phyloP scores from a whole-genome alignment of 192 early-diverging fungal genomes.

The Coemansia sp. region DNA sequence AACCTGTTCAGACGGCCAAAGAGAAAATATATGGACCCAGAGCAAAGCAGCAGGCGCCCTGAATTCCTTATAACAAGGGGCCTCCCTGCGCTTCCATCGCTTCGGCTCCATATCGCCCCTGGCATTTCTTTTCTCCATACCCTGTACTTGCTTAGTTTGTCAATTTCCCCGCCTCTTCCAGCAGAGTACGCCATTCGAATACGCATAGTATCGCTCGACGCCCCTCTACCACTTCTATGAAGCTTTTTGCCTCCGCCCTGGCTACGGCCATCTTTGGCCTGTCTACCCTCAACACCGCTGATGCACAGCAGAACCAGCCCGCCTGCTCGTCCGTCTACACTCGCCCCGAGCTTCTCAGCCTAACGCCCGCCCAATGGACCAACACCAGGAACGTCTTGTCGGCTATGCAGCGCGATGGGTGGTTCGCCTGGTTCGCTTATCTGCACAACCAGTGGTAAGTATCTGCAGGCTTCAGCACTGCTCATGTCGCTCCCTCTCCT shows the following conservation, averaged over 20 bases:
- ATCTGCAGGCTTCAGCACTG: neutral
- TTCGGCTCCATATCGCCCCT: neutral
- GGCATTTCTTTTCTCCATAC: neutral
- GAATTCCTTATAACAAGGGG: neutral
- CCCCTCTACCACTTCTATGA: slow-evolving; percentile 17
- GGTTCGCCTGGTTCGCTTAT: slow-evolving; percentile 49
- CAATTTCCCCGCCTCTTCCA: neutral
- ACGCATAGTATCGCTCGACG: slow-evolving; percentile 5
- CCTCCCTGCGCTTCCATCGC: neutral
- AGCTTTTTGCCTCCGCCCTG: slow-evolving; percentile 17
- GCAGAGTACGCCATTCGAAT: neutral
- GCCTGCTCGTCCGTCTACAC: slow-evolving; percentile 48
- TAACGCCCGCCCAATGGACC: slow-evolving; percentile 33
- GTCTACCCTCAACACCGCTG: slow-evolving; percentile 15
- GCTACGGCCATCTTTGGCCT: slow-evolving; percentile 37
- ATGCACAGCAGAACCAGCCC: slow-evolving; percentile 45
- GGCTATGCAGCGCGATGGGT: slow-evolving; percentile 48
- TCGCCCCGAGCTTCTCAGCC: slow-evolving; percentile 46
- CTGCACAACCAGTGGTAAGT: slow-evolving; percentile 43
- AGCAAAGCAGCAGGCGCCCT: neutral
- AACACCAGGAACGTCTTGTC: slow-evolving; percentile 21
- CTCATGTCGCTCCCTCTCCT: neutral
- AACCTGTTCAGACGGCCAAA: neutral
- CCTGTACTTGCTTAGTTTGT: neutral
- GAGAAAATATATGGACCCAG: neutral